phyloP scores from a whole-genome alignment of 768 basidiomycete genomes.

The Phaeotremella fagi region DNA sequence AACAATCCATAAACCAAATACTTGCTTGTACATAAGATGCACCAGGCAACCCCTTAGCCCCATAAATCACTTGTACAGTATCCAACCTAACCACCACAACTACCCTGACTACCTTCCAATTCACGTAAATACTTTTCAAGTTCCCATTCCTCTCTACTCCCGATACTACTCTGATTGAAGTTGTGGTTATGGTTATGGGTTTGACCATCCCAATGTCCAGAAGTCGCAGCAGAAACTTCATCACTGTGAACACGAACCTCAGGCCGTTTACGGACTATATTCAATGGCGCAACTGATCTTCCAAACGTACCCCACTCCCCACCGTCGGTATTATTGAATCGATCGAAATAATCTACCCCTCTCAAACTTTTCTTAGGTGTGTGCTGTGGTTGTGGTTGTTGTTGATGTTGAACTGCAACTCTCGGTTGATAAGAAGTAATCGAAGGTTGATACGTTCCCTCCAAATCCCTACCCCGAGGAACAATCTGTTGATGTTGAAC shows the following conservation, averaged over 20 bases:
- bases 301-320: background rate
- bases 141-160: slow-evolving; percentile 21
- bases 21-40: background rate
- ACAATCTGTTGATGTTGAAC: background rate
- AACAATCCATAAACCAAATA: background rate
- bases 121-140: slow-evolving; percentile 21
- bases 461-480: background rate
- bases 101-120: slow-evolving; percentile 5
- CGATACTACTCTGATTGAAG: slow-evolving; percentile 1
- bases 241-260: background rate
- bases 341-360: background rate
- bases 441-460: background rate
- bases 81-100: background rate
- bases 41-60: background rate
- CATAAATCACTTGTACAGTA: background rate
- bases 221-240: background rate
- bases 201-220: background rate
- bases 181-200: slow-evolving; percentile 10
- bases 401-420: background rate
- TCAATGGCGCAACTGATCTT: background rate
- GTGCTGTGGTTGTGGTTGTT: background rate
- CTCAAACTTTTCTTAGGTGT: background rate
- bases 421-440: background rate
- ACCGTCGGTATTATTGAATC: background rate
- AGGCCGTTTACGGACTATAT: no score